Base-by-base conservation (phyloP, 106 monocot species). In the Allium sativum region DNA sequence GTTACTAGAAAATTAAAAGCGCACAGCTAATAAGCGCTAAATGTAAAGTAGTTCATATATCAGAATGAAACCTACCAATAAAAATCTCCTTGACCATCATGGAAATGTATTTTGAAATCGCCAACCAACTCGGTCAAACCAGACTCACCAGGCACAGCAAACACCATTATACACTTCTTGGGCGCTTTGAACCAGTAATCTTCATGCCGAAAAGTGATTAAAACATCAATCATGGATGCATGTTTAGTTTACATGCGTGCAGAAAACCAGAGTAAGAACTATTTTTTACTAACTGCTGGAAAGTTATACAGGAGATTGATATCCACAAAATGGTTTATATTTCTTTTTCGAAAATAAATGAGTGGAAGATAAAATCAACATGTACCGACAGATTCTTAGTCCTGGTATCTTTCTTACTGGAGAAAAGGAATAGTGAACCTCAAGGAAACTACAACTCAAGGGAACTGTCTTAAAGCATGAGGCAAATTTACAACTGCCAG, bases 111-210 rank as follows among this genome's bases (percentile, higher is more conserved):
- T 68, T 84, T 84, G 55, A 94, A 94, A 73, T 94, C 93, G 66
- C 93, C 93, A 68, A 72, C 46, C 45, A 94, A 61, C 73, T 94
- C 89, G 3, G 93, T 78, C 47, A 94, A 73, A 74, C 93, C 93
- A 68, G 89, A 78, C 53, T 94, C 93, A 10, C 93, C 91, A 8
- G 96, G 96, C 56, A 98, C 82, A 59, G 96, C 87, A 80, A 98
- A 98, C 17, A 91, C 96, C 91, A 98, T 98, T 20, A 98, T 80
- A 16, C 91, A 90, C 72, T 88, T 98, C 72, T 73, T 92, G 48
- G 83, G 86, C 45, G 82, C 85, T 70, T 69, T 80, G 61, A 86
- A 91, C 82, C 85, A 91, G 73, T 74, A 91, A 76, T 83, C 85
- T 65, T 85, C 85, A 53, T 82, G 85, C 85, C 86, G 65, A 45